phyloP scores from a whole-genome alignment of 73 alveolate species.

The Paramecium biaurelia region DNA sequence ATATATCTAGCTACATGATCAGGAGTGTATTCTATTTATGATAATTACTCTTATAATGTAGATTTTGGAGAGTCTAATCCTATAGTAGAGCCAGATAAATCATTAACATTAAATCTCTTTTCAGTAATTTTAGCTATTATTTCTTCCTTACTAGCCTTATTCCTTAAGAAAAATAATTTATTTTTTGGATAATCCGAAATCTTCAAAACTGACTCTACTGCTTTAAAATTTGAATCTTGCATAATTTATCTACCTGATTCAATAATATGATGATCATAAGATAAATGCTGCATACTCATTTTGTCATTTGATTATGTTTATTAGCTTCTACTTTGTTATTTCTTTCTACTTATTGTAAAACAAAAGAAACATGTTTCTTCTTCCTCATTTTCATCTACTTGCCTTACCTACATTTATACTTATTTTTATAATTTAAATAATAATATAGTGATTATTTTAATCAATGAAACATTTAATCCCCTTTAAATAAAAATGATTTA shows the following conservation, averaged over 20 bases:
- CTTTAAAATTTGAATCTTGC: not conserved
- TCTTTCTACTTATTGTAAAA: not conserved
- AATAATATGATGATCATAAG: not conserved
- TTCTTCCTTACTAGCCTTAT: not conserved
- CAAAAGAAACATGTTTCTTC: not conserved
- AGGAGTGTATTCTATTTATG: not conserved
- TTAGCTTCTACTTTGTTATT: not conserved
- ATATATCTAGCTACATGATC: not conserved
- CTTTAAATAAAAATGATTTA: not conserved
- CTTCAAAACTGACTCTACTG: not conserved
- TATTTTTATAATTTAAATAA: not conserved
- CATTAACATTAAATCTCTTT: not conserved
- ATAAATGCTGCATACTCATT: conserved; percentile 13
- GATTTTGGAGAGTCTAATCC: conserved; percentile 1
- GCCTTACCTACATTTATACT: not conserved
- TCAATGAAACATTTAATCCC: not conserved
- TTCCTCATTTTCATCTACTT: not conserved
- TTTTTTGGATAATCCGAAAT: not conserved
- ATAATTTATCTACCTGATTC: not conserved
- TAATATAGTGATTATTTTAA: not conserved
- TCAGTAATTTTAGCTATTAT: conserved; percentile 2
- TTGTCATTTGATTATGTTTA: not conserved
- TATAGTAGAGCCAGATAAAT: not conserved
- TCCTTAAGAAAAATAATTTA: conserved; percentile 1
- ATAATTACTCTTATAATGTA: not conserved